Conservation (phyloP, 2,329 filamentous ascomycete genomes). For the Lizonia empirigonia region DNA sequence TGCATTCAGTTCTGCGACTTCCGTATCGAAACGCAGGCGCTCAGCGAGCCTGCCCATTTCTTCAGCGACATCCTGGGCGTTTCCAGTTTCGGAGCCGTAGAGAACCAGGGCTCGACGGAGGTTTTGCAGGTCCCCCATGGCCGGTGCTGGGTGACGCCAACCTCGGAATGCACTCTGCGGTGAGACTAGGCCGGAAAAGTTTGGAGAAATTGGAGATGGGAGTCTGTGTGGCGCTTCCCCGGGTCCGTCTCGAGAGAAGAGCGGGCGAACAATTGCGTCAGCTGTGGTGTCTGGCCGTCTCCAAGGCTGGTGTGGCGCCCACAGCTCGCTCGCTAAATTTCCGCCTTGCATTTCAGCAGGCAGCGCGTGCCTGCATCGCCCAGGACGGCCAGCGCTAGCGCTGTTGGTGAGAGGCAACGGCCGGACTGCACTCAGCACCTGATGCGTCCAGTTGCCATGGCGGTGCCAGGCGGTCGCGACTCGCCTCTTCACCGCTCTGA, state of each 20-base stretch:
- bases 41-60: constrained; percentile 77
- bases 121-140: constrained; percentile 30
- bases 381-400: neutral
- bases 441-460: neutral
- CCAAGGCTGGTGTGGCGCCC: constrained; percentile 17
- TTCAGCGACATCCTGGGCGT: constrained; percentile 87
- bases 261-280: constrained; percentile 17
- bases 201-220: constrained; percentile 13
- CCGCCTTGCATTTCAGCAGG: constrained; percentile 6
- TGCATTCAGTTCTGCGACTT: constrained; percentile 77
- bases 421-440: neutral
- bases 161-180: constrained; percentile 18
- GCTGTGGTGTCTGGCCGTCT: no score
- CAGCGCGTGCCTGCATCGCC: neutral
- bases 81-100: constrained; percentile 95
- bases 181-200: constrained; percentile 28
- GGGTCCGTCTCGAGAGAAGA: constrained; percentile 20
- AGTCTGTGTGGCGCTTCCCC: constrained; percentile 28
- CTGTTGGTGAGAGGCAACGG: neutral
- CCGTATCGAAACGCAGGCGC: constrained; percentile 77
- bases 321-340: constrained; percentile 17
- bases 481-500: constrained; percentile 13
- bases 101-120: constrained; percentile 68
- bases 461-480: neutral
- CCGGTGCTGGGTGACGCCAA: constrained; percentile 18